phyloP scores from a whole-genome alignment of 2,329 filamentous ascomycete species.

The Hymenoscyphus fructigenus region DNA sequence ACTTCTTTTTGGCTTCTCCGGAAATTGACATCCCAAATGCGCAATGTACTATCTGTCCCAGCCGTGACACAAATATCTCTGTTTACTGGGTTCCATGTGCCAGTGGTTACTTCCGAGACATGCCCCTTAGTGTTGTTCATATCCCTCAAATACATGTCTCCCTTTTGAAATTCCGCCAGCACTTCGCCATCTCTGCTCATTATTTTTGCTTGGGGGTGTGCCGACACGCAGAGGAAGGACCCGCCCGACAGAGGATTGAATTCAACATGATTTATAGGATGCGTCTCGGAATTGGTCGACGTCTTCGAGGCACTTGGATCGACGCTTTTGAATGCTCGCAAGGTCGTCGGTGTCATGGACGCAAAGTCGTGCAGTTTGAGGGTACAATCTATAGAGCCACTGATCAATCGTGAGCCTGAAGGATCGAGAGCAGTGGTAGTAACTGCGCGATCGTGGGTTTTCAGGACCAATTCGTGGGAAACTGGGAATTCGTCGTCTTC shows the following conservation, averaged over 20 bases:
- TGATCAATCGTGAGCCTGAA: slow-evolving; percentile 79
- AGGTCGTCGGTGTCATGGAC: slow-evolving; percentile 90
- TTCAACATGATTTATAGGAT: slow-evolving; percentile 80
- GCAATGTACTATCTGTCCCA: slow-evolving; percentile 89
- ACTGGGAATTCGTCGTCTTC: slow-evolving; percentile 88
- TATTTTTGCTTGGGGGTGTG: slow-evolving; percentile 86
- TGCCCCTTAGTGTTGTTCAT: slow-evolving; percentile 98
- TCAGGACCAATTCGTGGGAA: slow-evolving; percentile 88
- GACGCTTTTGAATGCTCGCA: slow-evolving; percentile 89
- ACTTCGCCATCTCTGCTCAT: slow-evolving; percentile 86
- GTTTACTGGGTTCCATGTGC: slow-evolving; percentile 87
- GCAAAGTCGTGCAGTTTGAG: slow-evolving; percentile 94
- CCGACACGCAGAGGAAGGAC: slow-evolving; percentile 82
- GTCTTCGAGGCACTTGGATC: slow-evolving; percentile 80
- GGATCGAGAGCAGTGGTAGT: slow-evolving; percentile 84
- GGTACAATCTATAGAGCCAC: slow-evolving; percentile 87
- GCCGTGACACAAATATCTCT: slow-evolving; percentile 84
- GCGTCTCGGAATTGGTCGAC: slow-evolving; percentile 72
- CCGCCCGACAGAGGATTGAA: slow-evolving; percentile 83
- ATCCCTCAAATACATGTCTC: slow-evolving; percentile 96
- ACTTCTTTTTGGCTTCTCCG: slow-evolving; percentile 88
- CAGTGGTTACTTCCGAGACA: slow-evolving; percentile 85
- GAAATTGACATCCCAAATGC: slow-evolving; percentile 96
- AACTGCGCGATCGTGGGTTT: slow-evolving; percentile 86
- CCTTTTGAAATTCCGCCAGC: slow-evolving; percentile 87